Conservation (phyloP, 2,329 filamentous ascomycete species). For the Cladophialophora carrionii region DNA sequence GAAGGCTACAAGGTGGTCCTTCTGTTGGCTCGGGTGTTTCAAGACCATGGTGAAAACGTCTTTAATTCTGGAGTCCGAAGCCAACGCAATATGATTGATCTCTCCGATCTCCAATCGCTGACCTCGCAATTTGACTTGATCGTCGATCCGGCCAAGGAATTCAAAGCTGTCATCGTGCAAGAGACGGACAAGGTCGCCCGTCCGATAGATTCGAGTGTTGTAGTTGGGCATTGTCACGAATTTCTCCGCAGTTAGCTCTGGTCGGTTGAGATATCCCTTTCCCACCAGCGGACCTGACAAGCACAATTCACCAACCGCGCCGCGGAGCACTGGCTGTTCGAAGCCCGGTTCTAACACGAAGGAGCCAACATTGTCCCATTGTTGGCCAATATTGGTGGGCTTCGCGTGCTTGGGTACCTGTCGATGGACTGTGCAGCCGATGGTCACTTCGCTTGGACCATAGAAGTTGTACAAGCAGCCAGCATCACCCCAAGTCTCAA, state of each 20-base stretch:
- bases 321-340: constrained; percentile 71
- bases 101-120: constrained; percentile 88
- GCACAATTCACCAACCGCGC: constrained; percentile 84
- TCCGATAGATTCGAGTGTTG: constrained; percentile 74
- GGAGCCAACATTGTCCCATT: constrained; percentile 85
- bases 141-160: constrained; percentile 84
- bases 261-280: constrained; percentile 81
- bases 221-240: constrained; percentile 68
- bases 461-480: constrained; percentile 89
- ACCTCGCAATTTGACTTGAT: constrained; percentile 88
- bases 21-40: constrained; percentile 71
- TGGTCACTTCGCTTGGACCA: constrained; percentile 89
- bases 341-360: constrained; percentile 74
- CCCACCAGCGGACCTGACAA: constrained; percentile 85
- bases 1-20: constrained; percentile 82
- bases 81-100: constrained; percentile 80
- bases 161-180: constrained; percentile 80
- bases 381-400: constrained; percentile 82
- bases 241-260: constrained; percentile 73
- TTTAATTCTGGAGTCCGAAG: constrained; percentile 59
- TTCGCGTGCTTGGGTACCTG: constrained; percentile 76
- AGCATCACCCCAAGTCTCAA: constrained; percentile 80
- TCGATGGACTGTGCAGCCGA: constrained; percentile 88
- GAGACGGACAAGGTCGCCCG: constrained; percentile 83
- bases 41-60: constrained; percentile 78